Base-by-base conservation (phyloP, 768 basidiomycete genomes). In the Chalciporus piperatus region DNA sequence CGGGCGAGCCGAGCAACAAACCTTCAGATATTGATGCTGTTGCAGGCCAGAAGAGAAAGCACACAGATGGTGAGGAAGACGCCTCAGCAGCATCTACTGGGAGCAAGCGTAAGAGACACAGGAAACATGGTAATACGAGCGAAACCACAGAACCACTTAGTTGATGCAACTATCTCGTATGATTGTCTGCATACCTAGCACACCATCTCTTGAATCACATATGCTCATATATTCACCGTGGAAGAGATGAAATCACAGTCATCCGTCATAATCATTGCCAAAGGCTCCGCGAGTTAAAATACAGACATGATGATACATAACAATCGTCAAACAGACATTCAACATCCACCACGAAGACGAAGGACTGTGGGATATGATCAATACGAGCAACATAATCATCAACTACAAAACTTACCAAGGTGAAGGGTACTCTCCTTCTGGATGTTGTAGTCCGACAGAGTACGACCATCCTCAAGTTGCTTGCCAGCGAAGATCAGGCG, bases 401-500 rank as follows among this genome's bases (percentile, higher is more conserved):
- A 20, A 30, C 7, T 14, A 54, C 30, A 32, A 6, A 64, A 46
- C 66, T 48, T 44, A 62, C 70, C 72, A 65, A 86, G 74, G 63
- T 87, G 78, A 52, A 91, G 74, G 38, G 88, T 90, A 11, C 76
- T 76, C 75, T 86, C 84, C 67, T 86, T 85, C 73, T 85, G 85
- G 44, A 87, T 87, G 62, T 85, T 86, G 66, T 86, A 88, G 61
- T 89, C 87, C 27, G 84, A 85, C 20, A 87, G 78, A 9, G 87
- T 89, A 40, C 87, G 82, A 13, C 87, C 87, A 52, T 89, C 87
- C 62, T 89, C 87, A 38, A 88, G 73, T 64, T 89, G 86, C 73
- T 89, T 89, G 5, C 86, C 86, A 45, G 86, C 87, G 52, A 87
- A 88, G 62, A 89, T 89, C n/a, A 88, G 73, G 33, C 86, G 80